A percentile compares a stretch with the other conserved stretches of the same genome.
Evolutionary conservation across 257 asterid species (phyloP).

Genomic region (Cordia subcordata): DNA sequence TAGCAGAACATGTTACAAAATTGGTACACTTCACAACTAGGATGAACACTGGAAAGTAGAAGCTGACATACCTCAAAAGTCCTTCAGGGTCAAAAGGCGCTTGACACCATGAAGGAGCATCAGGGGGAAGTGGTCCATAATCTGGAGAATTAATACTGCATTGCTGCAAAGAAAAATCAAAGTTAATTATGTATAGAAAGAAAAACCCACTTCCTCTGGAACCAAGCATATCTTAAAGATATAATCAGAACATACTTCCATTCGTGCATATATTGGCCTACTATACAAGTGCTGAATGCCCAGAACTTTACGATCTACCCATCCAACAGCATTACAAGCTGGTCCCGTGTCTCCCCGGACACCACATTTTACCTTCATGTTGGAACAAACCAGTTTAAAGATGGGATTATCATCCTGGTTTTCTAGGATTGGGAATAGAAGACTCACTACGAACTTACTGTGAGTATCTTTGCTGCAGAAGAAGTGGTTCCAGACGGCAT

Average conservation of each 20-base stretch:
- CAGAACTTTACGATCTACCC: slow-evolving; percentile 63
- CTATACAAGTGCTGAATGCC: slow-evolving; percentile 50
- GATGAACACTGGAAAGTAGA: too few species aligned
- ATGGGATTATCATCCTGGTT: too few species aligned
- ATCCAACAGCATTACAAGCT: slow-evolving; percentile 70
- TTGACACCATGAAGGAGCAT: slow-evolving; percentile 73
- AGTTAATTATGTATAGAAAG: too few species aligned
- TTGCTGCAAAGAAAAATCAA: slow-evolving; percentile 32
- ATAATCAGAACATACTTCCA: slow-evolving; percentile 23
- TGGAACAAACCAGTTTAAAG: background rate
- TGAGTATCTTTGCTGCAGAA: slow-evolving; percentile 13
- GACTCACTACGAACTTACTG: background rate
- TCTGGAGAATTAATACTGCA: slow-evolving; percentile 72
- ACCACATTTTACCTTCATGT: slow-evolving; percentile 53
- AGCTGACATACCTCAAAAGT: slow-evolving; percentile 43
- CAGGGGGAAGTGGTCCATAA: slow-evolving; percentile 63
- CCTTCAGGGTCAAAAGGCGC: slow-evolving; percentile 86
- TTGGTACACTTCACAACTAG: too few species aligned
- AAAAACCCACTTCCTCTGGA: too few species aligned
- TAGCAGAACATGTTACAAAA: too few species aligned
- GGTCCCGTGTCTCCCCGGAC: slow-evolving; percentile 66
- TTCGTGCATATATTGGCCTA: slow-evolving; percentile 53
- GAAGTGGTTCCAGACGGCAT: slow-evolving; percentile 32
- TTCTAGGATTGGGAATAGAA: background rate
- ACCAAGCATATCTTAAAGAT: too few species aligned